Base-by-base conservation (phyloP, 2,329 filamentous ascomycete genomes). In the Calonectria henricotiae region DNA sequence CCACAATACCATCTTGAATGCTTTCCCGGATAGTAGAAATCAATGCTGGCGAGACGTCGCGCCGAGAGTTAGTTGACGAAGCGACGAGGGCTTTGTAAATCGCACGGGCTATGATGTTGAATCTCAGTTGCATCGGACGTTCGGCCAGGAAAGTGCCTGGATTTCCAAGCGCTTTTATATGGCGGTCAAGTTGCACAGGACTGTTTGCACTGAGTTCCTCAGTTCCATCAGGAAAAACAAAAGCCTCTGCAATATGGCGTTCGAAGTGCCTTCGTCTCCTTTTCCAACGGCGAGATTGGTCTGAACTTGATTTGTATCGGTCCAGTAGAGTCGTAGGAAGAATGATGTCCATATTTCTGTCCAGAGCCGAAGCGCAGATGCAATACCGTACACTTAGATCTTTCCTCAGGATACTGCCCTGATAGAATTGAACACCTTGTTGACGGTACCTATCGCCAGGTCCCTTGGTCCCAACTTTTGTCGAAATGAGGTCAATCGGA, bases 321-420 rank as follows among this genome's bases (percentile, higher is more conserved):
- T 71, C 74, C 5, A 80, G 69, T 2, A 75, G 76, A 7, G 70
- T 75, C 8, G 74, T 76, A 0, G 82, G 82, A 4, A 80, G 73
- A 3, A 65, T 68, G 12, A 83, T 65, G 2, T 78, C 72, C 23
- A 80, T 69, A 5, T 51, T 32, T 8, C 74, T 71, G 23, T 80
- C 71, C 17, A 70, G 71, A 12, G 71, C 73, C 5, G 79, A 79
- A 5, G 77, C 75, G 54, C 78, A 81, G 64, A 80, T 82, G 67
- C 82, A 83, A 62, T 84, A 85, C 41, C 79, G 78, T 17, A 90
- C 70, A 44, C 83, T 81, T 44, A 88, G 78, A 67, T 88, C 80
- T 27, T 80, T 78, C 5, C 78, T 82, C 2, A 89, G 73, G 12
- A 82, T 78, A 63, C 82, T 83, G 15, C 87, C 71, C 69, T 89